These are phyloP conservation scores for Pyropia haitanensis DNA, from an alignment of 23 red algal genomes.

Conservation along the genomic window DNA sequence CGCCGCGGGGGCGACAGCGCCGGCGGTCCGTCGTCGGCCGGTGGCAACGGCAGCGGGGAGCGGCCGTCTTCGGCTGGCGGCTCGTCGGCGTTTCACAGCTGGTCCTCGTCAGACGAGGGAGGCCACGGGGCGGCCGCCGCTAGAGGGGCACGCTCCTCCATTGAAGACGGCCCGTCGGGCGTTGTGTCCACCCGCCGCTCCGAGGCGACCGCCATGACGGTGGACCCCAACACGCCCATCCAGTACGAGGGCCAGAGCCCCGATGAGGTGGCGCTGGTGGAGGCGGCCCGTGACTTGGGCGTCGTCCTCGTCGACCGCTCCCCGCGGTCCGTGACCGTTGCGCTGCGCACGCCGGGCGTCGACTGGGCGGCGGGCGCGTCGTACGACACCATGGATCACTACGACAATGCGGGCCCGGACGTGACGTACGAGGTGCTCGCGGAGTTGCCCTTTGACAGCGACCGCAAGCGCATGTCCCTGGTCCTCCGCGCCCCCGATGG, in stretches of 20 bases:
- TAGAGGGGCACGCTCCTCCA: no score
- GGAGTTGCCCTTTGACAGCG: slow-evolving; percentile 57
- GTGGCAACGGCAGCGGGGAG: no score
- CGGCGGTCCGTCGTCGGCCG: no score
- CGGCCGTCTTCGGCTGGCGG: no score
- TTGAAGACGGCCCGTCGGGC: no score
- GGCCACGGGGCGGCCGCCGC: no score
- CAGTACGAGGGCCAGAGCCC: slow-evolving; percentile 71
- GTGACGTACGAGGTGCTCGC: slow-evolving; percentile 52
- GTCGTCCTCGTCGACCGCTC: slow-evolving; percentile 26
- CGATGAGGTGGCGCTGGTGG: slow-evolving; percentile 83
- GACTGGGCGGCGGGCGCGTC: neutral
- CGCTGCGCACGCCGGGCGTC: slow-evolving; percentile 9
- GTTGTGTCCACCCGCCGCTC: neutral
- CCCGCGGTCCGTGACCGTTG: slow-evolving; percentile 19
- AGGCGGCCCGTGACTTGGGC: slow-evolving; percentile 47
- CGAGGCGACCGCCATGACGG: slow-evolving; percentile 5
- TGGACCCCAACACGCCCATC: neutral
- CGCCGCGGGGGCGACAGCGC: no score
- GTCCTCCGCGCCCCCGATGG: slow-evolving; percentile 64
- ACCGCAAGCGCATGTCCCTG: slow-evolving; percentile 76
- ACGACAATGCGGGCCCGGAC: neutral
- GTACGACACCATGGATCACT: no score
- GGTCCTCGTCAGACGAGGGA: no score
- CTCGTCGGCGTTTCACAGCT: no score